phyloP scores from a whole-genome alignment of 2,329 filamentous ascomycete species.

The Xenosphaeropsis pyriputrescens region DNA sequence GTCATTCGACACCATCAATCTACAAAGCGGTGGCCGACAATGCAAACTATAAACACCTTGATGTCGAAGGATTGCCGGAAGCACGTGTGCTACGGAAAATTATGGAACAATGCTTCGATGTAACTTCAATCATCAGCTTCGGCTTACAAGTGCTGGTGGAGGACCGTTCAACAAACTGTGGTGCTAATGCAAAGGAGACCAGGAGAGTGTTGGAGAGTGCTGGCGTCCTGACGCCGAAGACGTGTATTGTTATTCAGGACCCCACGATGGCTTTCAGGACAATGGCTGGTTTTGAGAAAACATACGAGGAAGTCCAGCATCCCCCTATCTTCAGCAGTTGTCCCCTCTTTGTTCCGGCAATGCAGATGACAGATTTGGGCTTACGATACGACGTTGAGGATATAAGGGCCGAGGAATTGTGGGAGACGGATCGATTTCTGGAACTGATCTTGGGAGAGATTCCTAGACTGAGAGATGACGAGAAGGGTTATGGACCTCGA shows the following conservation, averaged over 20 bases:
- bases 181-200: constrained; percentile 24
- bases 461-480: constrained; percentile 25
- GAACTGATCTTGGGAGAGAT: constrained; percentile 27
- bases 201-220: constrained; percentile 19
- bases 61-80: constrained; percentile 21
- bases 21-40: constrained; percentile 23
- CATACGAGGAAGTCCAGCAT: constrained; percentile 13
- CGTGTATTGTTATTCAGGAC: constrained; percentile 25
- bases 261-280: constrained; percentile 29
- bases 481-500: constrained; percentile 25
- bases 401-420: constrained; percentile 14
- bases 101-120: constrained; percentile 16
- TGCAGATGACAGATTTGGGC: background rate
- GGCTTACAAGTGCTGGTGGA: constrained; percentile 20
- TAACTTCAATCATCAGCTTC: constrained; percentile 12
- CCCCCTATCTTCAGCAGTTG: constrained; percentile 15
- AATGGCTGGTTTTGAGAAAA: constrained; percentile 23
- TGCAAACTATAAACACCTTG: constrained; percentile 9
- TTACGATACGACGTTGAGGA: constrained; percentile 5
- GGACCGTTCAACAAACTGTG: constrained; percentile 28
- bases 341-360: constrained; percentile 17
- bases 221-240: constrained; percentile 10
- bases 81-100: constrained; percentile 22
- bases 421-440: constrained; percentile 23
- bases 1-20: constrained; percentile 26